Percentiles rank a stretch among this genome's conserved stretches.
Conservation (phyloP, 371 early-diverging fungal genomes). For the Umbelopsis sp. region DNA sequence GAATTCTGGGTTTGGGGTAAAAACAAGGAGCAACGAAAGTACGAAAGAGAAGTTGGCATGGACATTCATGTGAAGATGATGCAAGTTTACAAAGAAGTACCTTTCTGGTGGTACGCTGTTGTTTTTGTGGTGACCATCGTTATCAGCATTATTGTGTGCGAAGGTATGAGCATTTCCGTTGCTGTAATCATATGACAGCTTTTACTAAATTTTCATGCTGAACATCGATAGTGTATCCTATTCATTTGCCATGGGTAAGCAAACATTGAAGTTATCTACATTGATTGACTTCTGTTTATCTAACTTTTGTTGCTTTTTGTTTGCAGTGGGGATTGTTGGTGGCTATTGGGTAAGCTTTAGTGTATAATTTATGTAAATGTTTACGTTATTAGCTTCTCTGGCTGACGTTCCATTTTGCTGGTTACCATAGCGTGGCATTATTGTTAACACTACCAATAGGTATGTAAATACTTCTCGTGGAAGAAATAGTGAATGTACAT, state of each 20-base stretch:
- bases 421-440: background rate
- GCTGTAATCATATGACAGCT: constrained; percentile 72
- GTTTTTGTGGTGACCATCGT: constrained; percentile 63
- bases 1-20: constrained; percentile 14
- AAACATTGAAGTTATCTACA: background rate
- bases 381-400: constrained; percentile 14
- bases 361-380: constrained; percentile 31
- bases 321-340: constrained; percentile 7
- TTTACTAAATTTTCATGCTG: background rate
- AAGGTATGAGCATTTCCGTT: constrained; percentile 53
- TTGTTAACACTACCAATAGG: constrained; percentile 9
- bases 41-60: constrained; percentile 32
- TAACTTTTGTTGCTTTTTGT: background rate
- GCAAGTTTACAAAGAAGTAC: constrained; percentile 63
- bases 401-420: background rate
- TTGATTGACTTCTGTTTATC: background rate
- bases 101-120: constrained; percentile 75
- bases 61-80: constrained; percentile 47
- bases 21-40: constrained; percentile 8
- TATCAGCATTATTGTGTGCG: constrained; percentile 65
- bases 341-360: background rate
- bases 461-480: background rate
- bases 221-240: constrained; percentile 1
- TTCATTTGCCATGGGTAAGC: constrained; percentile 15
- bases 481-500: background rate